Conservation (phyloP, 805 yeast species). For the Candida palmyrensis region DNA sequence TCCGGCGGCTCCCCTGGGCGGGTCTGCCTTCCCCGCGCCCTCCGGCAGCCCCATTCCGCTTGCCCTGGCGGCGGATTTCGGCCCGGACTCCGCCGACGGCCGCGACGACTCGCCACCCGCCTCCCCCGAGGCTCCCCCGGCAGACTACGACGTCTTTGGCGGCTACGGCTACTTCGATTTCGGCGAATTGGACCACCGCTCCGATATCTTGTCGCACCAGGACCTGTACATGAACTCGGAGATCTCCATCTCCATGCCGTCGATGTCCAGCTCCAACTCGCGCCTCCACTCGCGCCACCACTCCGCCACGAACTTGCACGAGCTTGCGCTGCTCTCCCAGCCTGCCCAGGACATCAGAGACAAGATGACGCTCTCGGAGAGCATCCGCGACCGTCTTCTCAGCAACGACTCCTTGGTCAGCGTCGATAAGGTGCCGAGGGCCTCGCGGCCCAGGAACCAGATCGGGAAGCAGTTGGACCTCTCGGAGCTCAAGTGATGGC, state of each 20-base stretch:
- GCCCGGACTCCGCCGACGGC: slow-evolving; percentile 10
- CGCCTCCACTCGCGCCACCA: slow-evolving; percentile 23
- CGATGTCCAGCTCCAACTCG: slow-evolving; percentile 16
- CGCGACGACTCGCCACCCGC: slow-evolving; percentile 18
- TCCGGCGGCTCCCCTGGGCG: slow-evolving; percentile 7
- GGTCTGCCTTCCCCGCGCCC: neutral
- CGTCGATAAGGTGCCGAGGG: neutral
- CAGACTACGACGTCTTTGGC: slow-evolving; percentile 47
- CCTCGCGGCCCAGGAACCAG: slow-evolving; percentile 2
- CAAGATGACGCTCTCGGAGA: slow-evolving; percentile 30
- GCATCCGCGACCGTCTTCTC: slow-evolving; percentile 32
- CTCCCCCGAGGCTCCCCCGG: slow-evolving; percentile 17
- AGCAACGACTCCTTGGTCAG: slow-evolving; percentile 11
- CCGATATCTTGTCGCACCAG: slow-evolving; percentile 29
- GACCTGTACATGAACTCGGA: slow-evolving; percentile 24
- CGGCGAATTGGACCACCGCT: slow-evolving; percentile 57
- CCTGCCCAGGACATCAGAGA: slow-evolving; percentile 18
- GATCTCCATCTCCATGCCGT: slow-evolving; percentile 2
- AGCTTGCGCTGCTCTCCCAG: slow-evolving; percentile 4
- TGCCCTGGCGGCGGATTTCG: too few relatives aligned
- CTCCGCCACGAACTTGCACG: slow-evolving; percentile 22
- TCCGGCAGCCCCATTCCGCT: too few relatives aligned
- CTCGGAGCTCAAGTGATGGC: slow-evolving; percentile 2
- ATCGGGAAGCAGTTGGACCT: slow-evolving; percentile 14
- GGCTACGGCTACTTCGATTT: slow-evolving; percentile 87